Conservation (phyloP, 2,329 filamentous ascomycete genomes). For the Cladosporium oxysporum region DNA sequence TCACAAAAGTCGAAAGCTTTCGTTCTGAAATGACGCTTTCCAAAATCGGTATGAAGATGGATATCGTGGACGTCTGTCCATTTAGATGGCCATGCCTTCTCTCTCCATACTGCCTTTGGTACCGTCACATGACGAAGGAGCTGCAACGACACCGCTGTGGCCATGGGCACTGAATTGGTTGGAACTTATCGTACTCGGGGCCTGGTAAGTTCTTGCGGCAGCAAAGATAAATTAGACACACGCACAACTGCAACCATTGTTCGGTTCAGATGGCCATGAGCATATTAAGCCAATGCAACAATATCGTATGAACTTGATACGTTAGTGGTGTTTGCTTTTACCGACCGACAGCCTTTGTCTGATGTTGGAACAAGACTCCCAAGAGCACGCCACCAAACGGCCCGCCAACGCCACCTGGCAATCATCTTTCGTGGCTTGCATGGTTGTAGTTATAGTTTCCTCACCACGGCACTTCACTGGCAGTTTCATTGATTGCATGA, state of each 20-base stretch:
- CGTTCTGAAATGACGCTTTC: not conserved
- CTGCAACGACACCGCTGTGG: too few relatives aligned
- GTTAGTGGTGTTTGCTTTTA: not conserved
- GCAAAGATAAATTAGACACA: not conserved
- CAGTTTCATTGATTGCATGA: not conserved
- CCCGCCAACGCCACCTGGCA: not conserved
- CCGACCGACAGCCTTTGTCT: not conserved
- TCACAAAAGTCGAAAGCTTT: not conserved
- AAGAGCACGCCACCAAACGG: not conserved
- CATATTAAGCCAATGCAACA: not conserved
- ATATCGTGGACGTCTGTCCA: not conserved
- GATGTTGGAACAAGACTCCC: conserved; percentile 5
- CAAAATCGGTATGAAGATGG: not conserved
- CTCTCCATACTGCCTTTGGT: not conserved
- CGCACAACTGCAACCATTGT: not conserved
- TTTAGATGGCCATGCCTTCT: not conserved
- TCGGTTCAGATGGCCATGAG: not conserved
- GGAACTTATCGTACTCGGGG: too few relatives aligned
- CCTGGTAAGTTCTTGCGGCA: too few relatives aligned
- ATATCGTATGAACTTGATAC: not conserved
- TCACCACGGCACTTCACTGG: not conserved
- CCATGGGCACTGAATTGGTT: too few relatives aligned
- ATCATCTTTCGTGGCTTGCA: not conserved
- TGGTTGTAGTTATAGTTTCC: not conserved
- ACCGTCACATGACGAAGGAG: not conserved